These are phyloP conservation scores for Luffa aegyptiaca DNA, from an alignment of 306 rosid genomes.

Conservation along the genomic window DNA sequence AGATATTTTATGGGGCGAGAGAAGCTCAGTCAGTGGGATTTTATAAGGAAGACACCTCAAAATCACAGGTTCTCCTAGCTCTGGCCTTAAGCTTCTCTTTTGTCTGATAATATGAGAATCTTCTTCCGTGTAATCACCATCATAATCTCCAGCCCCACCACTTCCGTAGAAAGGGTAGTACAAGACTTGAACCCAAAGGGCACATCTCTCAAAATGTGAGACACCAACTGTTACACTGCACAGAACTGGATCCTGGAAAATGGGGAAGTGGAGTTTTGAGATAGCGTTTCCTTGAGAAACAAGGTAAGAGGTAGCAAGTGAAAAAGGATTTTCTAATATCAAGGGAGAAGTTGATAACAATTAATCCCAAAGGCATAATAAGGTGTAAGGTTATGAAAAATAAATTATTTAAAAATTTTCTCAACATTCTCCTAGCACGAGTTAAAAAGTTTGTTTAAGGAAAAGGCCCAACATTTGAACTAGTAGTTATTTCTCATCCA, in stretches of 20 bases:
- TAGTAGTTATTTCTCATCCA: not conserved
- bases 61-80: slow-evolving; percentile 93
- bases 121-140: slow-evolving; percentile 91
- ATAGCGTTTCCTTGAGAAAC: slow-evolving; percentile 1
- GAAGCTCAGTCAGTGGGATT: slow-evolving; percentile 86
- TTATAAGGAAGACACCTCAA: slow-evolving; percentile 96
- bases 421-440: not conserved
- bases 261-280: slow-evolving; percentile 21
- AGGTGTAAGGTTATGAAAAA: not conserved
- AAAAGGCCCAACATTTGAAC: not conserved
- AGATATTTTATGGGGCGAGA: slow-evolving; percentile 81
- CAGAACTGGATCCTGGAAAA: slow-evolving; percentile 75
- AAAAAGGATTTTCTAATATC: not conserved
- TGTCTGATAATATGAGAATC: slow-evolving; percentile 88
- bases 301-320: not conserved
- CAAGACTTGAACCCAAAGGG: slow-evolving; percentile 96
- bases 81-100: slow-evolving; percentile 93
- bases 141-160: slow-evolving; percentile 81
- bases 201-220: slow-evolving; percentile 89
- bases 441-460: not conserved
- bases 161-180: slow-evolving; percentile 96
- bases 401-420: not conserved
- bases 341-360: not conserved
- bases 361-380: not conserved
- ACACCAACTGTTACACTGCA: slow-evolving; percentile 97